Base-by-base conservation (phyloP, 2,329 filamentous ascomycete genomes). In the Dothistroma pini region DNA sequence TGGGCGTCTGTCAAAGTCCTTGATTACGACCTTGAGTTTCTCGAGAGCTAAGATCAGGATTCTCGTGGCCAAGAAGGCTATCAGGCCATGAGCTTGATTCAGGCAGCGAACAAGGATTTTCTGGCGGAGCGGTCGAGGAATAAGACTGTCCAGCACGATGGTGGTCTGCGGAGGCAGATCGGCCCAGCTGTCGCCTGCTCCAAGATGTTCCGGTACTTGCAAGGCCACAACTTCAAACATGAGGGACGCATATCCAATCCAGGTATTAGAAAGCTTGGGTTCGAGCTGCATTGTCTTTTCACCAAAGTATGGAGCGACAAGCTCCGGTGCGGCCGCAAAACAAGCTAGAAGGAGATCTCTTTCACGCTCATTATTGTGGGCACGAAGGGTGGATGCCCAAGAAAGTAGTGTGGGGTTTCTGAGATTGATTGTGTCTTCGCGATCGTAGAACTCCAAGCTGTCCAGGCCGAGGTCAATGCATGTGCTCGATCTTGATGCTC, bases 181-280 rank as follows among this genome's bases (percentile, higher is more conserved):
- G 25, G 86, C 85, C 64, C 86, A 88, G 48, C 58, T 64, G 1
- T 64, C 56, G 12, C 56, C 80, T 67, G 87, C 85, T 12, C 91
- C 91, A 71, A 93, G 91, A 62, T 84, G 84, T 29, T 79, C 72
- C 1, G 93, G 93, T 1, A 96, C 80, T 1, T 88, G 86, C 38
- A 96, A 79, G 60, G 88, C 84, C 51, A 97, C 86, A 0, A 88
- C 86, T 63, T 89, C 89, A 75, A 96, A 96, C 5, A 99, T 78
- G 64, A 97, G 91, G 0, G 92, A 87, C 0, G 92, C 91, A 72
- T 96, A 96, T 48, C 93, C 93, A 67, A 97, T 90, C 95, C 95
- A 99, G 0, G 92, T 95, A 50, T 92, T 88, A 2, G 92, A 95
- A 5, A 96, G 82, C 72, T 96, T 97, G 0, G 95, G 93, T 48